Conservation (phyloP, 2,329 filamentous ascomycete species). For the Cyphellophora europaea region DNA sequence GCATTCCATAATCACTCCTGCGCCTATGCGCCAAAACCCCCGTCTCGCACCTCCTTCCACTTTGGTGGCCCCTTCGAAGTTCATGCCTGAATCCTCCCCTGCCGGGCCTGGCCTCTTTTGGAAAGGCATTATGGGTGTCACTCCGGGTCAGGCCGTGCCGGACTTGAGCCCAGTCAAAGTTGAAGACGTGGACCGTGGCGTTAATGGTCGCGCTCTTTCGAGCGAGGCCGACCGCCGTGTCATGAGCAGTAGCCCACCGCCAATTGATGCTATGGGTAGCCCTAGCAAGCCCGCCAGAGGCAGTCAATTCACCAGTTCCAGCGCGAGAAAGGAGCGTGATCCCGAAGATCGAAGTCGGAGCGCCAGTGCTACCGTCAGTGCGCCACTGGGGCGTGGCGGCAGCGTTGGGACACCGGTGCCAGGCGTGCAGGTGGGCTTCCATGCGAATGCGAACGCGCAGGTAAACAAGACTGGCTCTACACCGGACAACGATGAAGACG, state of each 20-base stretch:
- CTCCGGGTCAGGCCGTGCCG: slow-evolving; percentile 20
- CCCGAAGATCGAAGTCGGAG: slow-evolving; percentile 11
- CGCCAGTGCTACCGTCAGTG: slow-evolving; percentile 10
- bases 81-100: slow-evolving; percentile 42
- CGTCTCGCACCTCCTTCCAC: slow-evolving; percentile 39
- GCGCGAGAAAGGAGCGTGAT: slow-evolving; percentile 22
- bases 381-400: neutral
- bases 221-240: slow-evolving; percentile 21
- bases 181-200: slow-evolving; percentile 14
- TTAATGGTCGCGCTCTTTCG: slow-evolving; percentile 24
- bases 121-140: slow-evolving; percentile 32
- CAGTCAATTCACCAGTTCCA: slow-evolving; percentile 21
- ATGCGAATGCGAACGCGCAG: neutral
- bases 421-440: neutral
- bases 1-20: slow-evolving; percentile 37
- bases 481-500: slow-evolving; percentile 8
- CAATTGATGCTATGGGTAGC: slow-evolving; percentile 32
- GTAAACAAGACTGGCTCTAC: neutral
- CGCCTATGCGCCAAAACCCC: slow-evolving; percentile 38
- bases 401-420: neutral
- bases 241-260: slow-evolving; percentile 39
- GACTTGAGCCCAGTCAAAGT: slow-evolving; percentile 40
- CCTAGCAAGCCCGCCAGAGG: slow-evolving; percentile 32
- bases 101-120: slow-evolving; percentile 35
- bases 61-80: slow-evolving; percentile 39